A percentile compares a stretch with the other conserved stretches of the same genome.
These are phyloP conservation scores for Letharia lupina DNA, from an alignment of 495 filamentous ascomycete genomes.

Conservation along the genomic window DNA sequence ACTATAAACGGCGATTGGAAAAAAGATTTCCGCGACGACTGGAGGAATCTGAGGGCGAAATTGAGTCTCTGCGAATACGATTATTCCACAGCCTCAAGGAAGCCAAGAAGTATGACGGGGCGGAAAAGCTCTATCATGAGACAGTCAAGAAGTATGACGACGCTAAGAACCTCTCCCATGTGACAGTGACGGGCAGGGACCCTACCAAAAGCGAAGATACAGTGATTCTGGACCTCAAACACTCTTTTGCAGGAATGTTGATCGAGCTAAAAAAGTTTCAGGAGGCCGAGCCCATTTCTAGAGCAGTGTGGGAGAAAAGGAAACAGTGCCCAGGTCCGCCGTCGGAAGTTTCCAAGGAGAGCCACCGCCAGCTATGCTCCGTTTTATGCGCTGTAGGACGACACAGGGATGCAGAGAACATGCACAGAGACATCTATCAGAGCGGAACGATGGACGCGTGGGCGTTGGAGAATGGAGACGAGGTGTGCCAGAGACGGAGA, in stretches of 20 bases:
- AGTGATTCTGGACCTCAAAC: background rate
- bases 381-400: background rate
- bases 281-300: background rate
- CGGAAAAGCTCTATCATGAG: background rate
- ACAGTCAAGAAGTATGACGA: background rate
- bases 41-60: background rate
- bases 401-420: background rate
- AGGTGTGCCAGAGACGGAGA: background rate
- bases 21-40: background rate
- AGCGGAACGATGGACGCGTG: background rate
- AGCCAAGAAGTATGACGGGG: background rate
- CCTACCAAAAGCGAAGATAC: background rate
- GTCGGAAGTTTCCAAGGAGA: background rate
- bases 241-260: conserved; percentile 9
- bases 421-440: background rate
- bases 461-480: conserved; percentile 14
- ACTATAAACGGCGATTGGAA: background rate
- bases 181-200: background rate
- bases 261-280: conserved; percentile 5
- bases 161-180: background rate
- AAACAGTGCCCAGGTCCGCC: background rate
- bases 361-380: conserved; percentile 14
- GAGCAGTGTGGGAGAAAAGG: conserved; percentile 6
- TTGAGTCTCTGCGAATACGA: background rate
- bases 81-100: conserved; percentile 7